Base-by-base conservation (phyloP, 768 basidiomycete genomes). In the Dioszegia crocea region DNA sequence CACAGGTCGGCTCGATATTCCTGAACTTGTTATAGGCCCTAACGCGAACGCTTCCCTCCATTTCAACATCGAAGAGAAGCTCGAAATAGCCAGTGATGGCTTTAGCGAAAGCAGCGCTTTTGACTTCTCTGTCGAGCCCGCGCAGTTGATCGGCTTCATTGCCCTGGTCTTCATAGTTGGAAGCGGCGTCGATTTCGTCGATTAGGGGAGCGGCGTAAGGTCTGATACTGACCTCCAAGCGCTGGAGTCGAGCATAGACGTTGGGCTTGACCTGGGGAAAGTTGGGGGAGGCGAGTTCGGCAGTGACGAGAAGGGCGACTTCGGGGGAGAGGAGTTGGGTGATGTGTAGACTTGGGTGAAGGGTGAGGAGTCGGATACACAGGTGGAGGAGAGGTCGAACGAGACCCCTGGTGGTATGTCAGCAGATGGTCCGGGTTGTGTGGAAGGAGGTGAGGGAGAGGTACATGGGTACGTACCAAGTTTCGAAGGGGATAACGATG, bases 271-370 rank as follows among this genome's bases (percentile, higher is more conserved):
- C 21, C 30, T 55, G 47, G 29, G 55, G 21, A 43, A 61, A 53
- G 10, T 48, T 26, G 23, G 45, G 36, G 10, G 61, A 61, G 10
- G 43, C 47, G 26, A 69, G 57, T 38, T 69, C 67, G 10, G 26
- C 12, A 2, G 10, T 14, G 29, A 45, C 38, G 5, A 59, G 56
- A 0, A n/a, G n/a, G n/a, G n/a, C n/a, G n/a, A n/a, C n/a, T n/a
- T n/a, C n/a, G n/a, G 64, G 62, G 1, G 59, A 17, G n/a, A 69
- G 26, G 9, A 69, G 47, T 23, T 66, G 36, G 3, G 67, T 59
- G 33, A 69, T 24, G 33, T 57, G 62, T 17, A 62, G 48, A 6
- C 23, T 8, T 16, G 51, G 56, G 24, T 57, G 61, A 10, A 59
- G 19, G 19, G 21, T 3, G 12, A 57, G 57, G 49, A 63, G 44